Percentiles rank a stretch among this genome's conserved stretches.
These are phyloP conservation scores for Cladophialophora bantiana DNA, from an alignment of 2,329 filamentous ascomycete genomes.

Conservation along the genomic window DNA sequence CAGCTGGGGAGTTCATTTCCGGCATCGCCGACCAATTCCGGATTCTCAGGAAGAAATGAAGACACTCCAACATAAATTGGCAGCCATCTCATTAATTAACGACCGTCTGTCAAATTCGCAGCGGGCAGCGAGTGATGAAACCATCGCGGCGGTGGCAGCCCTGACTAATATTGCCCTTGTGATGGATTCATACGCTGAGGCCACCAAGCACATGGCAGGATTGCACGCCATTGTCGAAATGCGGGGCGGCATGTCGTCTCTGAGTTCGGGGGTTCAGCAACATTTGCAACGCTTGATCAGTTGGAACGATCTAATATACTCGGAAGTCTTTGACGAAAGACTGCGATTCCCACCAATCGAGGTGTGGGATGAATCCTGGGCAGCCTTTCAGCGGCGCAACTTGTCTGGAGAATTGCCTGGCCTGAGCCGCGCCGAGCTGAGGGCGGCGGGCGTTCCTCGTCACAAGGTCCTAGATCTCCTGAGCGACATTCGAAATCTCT, in stretches of 20 bases:
- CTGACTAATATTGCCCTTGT: conserved; percentile 32
- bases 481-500: conserved; percentile 24
- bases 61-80: conserved; percentile 27
- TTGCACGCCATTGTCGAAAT: conserved; percentile 22
- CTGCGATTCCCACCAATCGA: conserved; percentile 24
- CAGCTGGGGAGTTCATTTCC: conserved; percentile 27
- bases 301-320: conserved; percentile 32
- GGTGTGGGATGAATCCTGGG: conserved; percentile 31
- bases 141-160: conserved; percentile 29
- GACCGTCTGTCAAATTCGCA: conserved; percentile 23
- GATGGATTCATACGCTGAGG: conserved; percentile 23
- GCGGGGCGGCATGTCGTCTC: conserved; percentile 27
- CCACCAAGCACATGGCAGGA: conserved; percentile 32
- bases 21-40: background rate
- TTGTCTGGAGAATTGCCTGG: conserved; percentile 16
- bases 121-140: conserved; percentile 20
- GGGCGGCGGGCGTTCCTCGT: conserved; percentile 11
- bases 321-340: conserved; percentile 30
- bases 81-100: conserved; percentile 33
- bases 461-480: conserved; percentile 25
- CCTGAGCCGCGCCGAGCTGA: conserved; percentile 18
- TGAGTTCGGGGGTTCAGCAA: conserved; percentile 20
- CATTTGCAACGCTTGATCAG: conserved; percentile 32
- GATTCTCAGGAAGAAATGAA: conserved; percentile 19
- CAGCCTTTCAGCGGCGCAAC: conserved; percentile 9